These are phyloP conservation scores for Yarrowia sp. DNA, from an alignment of 805 yeast species.

Conservation along the genomic window DNA sequence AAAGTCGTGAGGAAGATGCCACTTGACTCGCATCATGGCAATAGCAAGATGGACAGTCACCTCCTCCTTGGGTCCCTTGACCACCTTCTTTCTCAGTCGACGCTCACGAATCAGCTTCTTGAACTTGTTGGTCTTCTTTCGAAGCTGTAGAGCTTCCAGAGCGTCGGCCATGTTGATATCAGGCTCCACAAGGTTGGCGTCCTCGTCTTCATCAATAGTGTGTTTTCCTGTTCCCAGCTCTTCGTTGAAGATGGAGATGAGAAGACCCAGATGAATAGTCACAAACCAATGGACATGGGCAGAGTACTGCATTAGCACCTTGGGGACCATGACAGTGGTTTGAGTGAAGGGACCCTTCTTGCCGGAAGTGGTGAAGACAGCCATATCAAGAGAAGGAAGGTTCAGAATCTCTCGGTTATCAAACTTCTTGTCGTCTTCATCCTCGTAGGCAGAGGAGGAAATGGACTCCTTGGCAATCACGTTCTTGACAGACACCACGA, in stretches of 20 bases:
- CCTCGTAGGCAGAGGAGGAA: background rate
- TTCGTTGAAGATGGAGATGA: constrained; percentile 8
- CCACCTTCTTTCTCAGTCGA: background rate
- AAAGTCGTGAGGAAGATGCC: constrained; percentile 20
- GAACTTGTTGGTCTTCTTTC: constrained; percentile 25
- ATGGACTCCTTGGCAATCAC: constrained; percentile 16
- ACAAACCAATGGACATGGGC: constrained; percentile 23
- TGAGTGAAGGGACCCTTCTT: constrained; percentile 25
- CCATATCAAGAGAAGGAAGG: constrained; percentile 34
- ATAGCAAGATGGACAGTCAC: background rate
- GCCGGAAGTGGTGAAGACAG: constrained; percentile 28
- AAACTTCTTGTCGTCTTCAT: constrained; percentile 27
- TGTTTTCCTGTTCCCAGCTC: constrained; percentile 7
- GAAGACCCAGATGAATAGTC: constrained; percentile 4
- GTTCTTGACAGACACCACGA: constrained; percentile 8
- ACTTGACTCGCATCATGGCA: constrained; percentile 13
- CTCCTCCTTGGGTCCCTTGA: constrained; percentile 15
- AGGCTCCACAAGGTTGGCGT: background rate
- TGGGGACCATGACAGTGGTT: background rate
- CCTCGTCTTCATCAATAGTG: background rate
- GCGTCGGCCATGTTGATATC: constrained; percentile 2
- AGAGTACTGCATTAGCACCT: constrained; percentile 12
- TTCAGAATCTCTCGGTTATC: constrained; percentile 30
- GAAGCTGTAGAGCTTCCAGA: constrained; percentile 12
- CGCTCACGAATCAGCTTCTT: constrained; percentile 11